Evolutionary conservation across 2,329 filamentous ascomycete genomes (phyloP).

Genomic region (Trichoderma koningiopsis): DNA sequence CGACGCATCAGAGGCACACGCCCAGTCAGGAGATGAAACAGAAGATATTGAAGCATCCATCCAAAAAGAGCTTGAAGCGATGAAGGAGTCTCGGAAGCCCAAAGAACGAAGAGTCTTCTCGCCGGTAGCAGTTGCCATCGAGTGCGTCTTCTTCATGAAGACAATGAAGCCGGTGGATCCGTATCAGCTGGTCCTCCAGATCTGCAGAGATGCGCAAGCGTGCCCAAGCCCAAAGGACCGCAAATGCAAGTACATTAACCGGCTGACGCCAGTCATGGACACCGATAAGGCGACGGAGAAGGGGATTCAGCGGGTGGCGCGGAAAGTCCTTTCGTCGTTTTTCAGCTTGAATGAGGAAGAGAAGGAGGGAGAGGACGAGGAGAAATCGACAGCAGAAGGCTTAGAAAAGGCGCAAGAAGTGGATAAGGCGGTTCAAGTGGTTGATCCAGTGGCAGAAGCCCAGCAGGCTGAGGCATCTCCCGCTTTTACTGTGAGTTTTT

Average conservation of each 20-base stretch:
- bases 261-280: conserved; percentile 54
- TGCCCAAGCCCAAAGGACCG: conserved; percentile 46
- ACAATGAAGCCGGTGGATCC: conserved; percentile 59
- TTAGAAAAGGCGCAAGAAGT: conserved; percentile 44
- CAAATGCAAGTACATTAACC: conserved; percentile 61
- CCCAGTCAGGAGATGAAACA: conserved; percentile 34
- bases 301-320: conserved; percentile 66
- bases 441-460: conserved; percentile 4
- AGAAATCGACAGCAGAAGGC: conserved; percentile 44
- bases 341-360: conserved; percentile 53
- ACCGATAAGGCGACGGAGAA: conserved; percentile 68
- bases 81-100: conserved; percentile 51
- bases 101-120: conserved; percentile 53
- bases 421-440: conserved; percentile 8
- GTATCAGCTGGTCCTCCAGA: conserved; percentile 53
- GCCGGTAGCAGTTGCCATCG: conserved; percentile 57
- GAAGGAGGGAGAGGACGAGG: conserved; percentile 24
- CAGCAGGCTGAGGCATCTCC: conserved; percentile 27
- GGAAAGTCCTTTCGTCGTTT: conserved; percentile 61
- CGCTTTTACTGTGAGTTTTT: conserved; percentile 47
- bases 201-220: conserved; percentile 56
- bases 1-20: conserved; percentile 28
- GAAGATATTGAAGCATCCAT: conserved; percentile 56
- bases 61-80: conserved; percentile 66
- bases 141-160: conserved; percentile 65